Percentiles rank a stretch among this genome's conserved stretches.
phyloP scores from a whole-genome alignment of 495 filamentous ascomycete species.

The Podospora comata region DNA sequence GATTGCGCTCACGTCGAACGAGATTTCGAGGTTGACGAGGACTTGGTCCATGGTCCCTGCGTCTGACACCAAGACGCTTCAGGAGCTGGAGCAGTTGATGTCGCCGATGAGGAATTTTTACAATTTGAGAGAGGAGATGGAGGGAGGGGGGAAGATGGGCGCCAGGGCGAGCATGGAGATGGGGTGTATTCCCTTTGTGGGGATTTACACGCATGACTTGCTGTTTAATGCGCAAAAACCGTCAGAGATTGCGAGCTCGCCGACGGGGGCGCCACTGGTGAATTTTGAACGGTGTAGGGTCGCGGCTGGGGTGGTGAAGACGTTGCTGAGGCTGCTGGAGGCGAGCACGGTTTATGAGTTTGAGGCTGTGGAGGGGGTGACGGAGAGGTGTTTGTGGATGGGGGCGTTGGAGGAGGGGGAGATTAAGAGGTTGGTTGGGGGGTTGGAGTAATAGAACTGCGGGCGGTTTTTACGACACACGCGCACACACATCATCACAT shows the following conservation, averaged over 20 bases:
- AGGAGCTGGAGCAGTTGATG: slow-evolving; percentile 77
- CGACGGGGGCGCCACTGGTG: slow-evolving; percentile 69
- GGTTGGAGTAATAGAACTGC: slow-evolving; percentile 34
- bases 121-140: slow-evolving; percentile 88
- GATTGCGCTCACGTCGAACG: slow-evolving; percentile 81
- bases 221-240: slow-evolving; percentile 93
- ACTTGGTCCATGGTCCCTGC: slow-evolving; percentile 80
- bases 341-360: slow-evolving; percentile 88
- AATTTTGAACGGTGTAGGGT: slow-evolving; percentile 95
- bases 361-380: slow-evolving; percentile 77
- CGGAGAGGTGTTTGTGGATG: slow-evolving; percentile 94
- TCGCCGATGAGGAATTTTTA: slow-evolving; percentile 90
- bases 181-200: slow-evolving; percentile 96
- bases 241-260: slow-evolving; percentile 59
- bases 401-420: slow-evolving; percentile 81
- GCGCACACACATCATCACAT: no score
- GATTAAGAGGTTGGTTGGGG: slow-evolving; percentile 53
- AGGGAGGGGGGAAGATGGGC: slow-evolving; percentile 47
- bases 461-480: background rate
- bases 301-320: slow-evolving; percentile 90
- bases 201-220: slow-evolving; percentile 92
- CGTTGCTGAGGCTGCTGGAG: slow-evolving; percentile 81
- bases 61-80: slow-evolving; percentile 67
- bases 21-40: slow-evolving; percentile 67
- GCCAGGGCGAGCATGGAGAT: slow-evolving; percentile 52